Base-by-base conservation (phyloP, 495 filamentous ascomycete species). In the Penicillium dipodomyicola region DNA sequence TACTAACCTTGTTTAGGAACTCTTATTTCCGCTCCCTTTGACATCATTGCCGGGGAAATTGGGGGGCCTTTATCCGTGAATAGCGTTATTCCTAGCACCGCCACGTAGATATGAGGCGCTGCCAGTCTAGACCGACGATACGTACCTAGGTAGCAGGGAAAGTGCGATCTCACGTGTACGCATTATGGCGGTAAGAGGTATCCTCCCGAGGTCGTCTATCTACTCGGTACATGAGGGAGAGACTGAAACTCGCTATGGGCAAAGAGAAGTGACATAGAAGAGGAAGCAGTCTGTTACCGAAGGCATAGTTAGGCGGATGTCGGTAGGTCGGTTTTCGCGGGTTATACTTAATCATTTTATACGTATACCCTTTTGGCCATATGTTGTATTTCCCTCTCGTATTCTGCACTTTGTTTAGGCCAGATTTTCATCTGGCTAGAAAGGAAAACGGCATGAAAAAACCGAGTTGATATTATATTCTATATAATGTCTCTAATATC, bases 141-240 rank as follows among this genome's bases (percentile, higher is more conserved):
- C 22, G 3, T 22, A 22, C 22, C 22, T 22, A 22, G 22, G 22
- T 23, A 23, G 32, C 27, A 37, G 15, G 35, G 6, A 39, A 35
- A 37, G 14, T 9, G n/a, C 35, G 17, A n/a, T 27, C 27, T 22
- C 52, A 46, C 29, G 32, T 54, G 42, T 46, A 10, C 2, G 15
- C 7, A 33, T 22, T 29, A 43, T 32, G 22, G 51, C 51, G 51
- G 51, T 53, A 43, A 53, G 51, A 35, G 40, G 29, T 19, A 23
- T 25, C n/a, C n/a, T n/a, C n/a, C n/a, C n/a, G n/a, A n/a, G 6
- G 2, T 10, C 14, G 19, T 10, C 19, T 20, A 10, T 2, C 22
- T 22, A 22, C 22, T 22, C 22, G 1, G 22, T 22, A 23, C 19
- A 1, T 47, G 23, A 2, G 5, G 35, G 25, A n/a, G 25, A 17